A percentile compares a stretch with the other conserved stretches of the same genome.
These are phyloP conservation scores for Saksenaea vasiformis DNA, from an alignment of 371 early-diverging fungal genomes.

Conservation along the genomic window DNA sequence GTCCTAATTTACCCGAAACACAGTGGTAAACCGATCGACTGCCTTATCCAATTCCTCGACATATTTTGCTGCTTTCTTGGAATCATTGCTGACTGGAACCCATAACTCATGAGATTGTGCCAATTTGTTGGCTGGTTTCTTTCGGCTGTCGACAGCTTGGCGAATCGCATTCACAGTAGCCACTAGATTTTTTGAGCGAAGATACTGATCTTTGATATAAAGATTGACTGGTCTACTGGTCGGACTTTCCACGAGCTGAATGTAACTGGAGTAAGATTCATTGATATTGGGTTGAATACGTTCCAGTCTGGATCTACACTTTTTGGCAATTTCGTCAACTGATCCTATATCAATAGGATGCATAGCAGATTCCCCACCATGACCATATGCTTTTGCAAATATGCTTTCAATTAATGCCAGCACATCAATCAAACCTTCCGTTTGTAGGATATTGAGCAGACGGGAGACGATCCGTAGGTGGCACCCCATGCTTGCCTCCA, in stretches of 20 bases:
- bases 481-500: conserved; percentile 11
- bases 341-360: neutral
- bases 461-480: conserved; percentile 28
- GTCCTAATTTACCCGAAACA: conserved; percentile 14
- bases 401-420: conserved; percentile 18
- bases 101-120: conserved; percentile 8
- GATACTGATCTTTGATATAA: neutral
- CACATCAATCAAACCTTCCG: conserved; percentile 17
- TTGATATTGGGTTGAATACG: neutral
- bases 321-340: neutral
- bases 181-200: neutral
- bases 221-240: neutral
- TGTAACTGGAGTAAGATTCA: neutral
- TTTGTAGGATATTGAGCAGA: conserved; percentile 27
- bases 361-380: neutral
- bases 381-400: conserved; percentile 3
- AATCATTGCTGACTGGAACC: conserved; percentile 8
- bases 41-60: conserved; percentile 10
- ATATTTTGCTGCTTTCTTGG: neutral
- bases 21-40: conserved; percentile 1
- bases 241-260: neutral
- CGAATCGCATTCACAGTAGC: neutral
- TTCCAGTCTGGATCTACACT: neutral
- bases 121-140: neutral
- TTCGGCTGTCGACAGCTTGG: neutral